Evolutionary conservation across 192 early-diverging fungal genomes (phyloP).

Genomic region (Coemansia sp.): DNA sequence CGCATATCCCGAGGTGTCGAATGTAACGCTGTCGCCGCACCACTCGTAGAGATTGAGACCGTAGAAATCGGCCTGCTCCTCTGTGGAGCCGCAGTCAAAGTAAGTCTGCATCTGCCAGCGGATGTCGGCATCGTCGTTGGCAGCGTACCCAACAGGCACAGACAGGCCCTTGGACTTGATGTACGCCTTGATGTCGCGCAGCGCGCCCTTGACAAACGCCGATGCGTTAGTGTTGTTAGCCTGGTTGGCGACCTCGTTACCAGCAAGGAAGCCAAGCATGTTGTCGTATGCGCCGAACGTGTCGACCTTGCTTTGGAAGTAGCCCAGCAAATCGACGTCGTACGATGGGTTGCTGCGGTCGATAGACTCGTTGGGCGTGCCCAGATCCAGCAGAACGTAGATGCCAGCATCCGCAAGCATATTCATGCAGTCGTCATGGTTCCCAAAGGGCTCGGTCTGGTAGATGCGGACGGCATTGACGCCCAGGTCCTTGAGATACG

Average conservation of each 20-base stretch:
- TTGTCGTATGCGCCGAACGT: conserved; percentile 68
- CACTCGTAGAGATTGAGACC: conserved; percentile 78
- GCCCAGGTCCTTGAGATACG: conserved; percentile 66
- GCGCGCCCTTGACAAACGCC: conserved; percentile 66
- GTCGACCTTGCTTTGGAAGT: conserved; percentile 62
- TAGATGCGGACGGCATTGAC: conserved; percentile 74
- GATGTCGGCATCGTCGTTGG: conserved; percentile 72
- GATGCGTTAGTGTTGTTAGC: conserved; percentile 61
- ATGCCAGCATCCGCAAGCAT: conserved; percentile 64
- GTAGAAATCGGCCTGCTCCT: conserved; percentile 67
- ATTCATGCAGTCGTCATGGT: conserved; percentile 76
- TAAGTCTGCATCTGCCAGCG: conserved; percentile 64
- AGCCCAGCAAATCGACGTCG: conserved; percentile 56
- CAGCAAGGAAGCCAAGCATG: conserved; percentile 67
- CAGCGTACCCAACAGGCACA: conserved; percentile 75
- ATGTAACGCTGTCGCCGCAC: conserved; percentile 65
- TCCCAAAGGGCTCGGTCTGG: conserved; percentile 59
- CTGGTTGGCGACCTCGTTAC: conserved; percentile 74
- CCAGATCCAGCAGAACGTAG: conserved; percentile 71
- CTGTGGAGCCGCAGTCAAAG: conserved; percentile 66
- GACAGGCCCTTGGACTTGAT: conserved; percentile 54
- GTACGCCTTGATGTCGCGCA: conserved; percentile 68
- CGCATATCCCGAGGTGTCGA: conserved; percentile 66
- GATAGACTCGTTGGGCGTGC: conserved; percentile 60
- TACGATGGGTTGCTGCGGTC: conserved; percentile 67